Percentiles rank a stretch among this genome's conserved stretches.
Evolutionary conservation across 768 basidiomycete species (phyloP).

Genomic region (Russula virescens): DNA sequence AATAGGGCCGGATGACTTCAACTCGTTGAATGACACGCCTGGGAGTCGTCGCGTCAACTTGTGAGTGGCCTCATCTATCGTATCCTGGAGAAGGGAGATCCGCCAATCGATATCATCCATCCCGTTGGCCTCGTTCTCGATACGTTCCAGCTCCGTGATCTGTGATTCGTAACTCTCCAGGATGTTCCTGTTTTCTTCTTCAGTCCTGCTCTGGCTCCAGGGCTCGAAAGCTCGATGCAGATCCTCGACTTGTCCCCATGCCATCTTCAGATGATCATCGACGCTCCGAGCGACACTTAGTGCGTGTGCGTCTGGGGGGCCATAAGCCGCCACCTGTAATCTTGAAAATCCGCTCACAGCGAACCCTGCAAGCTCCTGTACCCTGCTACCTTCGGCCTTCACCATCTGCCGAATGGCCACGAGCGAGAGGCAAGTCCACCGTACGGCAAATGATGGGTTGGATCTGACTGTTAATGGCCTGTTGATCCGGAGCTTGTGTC

Average conservation of each 20-base stretch:
- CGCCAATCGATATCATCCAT: background rate
- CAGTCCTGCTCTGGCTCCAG: background rate
- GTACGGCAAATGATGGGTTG: background rate
- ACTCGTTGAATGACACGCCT: background rate
- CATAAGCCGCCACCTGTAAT: background rate
- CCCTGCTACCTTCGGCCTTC: too few relatives aligned
- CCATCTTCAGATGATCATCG: background rate
- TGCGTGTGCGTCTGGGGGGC: background rate
- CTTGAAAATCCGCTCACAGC: background rate
- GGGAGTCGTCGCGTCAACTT: constrained; percentile 5
- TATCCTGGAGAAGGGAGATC: background rate
- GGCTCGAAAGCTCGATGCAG: constrained; percentile 3
- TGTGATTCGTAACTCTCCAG: background rate
- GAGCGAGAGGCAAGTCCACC: constrained; percentile 7
- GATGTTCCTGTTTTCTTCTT: background rate
- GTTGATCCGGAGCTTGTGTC: background rate
- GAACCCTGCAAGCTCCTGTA: background rate
- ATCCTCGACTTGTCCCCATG: background rate
- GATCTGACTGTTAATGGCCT: background rate
- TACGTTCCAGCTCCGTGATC: background rate
- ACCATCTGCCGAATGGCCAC: background rate
- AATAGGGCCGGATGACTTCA: background rate
- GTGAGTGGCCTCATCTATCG: background rate
- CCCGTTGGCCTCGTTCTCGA: background rate
- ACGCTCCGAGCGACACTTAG: background rate